Conservation (phyloP, 176 grass and related monocot genomes). For the Raddia guianensis region DNA sequence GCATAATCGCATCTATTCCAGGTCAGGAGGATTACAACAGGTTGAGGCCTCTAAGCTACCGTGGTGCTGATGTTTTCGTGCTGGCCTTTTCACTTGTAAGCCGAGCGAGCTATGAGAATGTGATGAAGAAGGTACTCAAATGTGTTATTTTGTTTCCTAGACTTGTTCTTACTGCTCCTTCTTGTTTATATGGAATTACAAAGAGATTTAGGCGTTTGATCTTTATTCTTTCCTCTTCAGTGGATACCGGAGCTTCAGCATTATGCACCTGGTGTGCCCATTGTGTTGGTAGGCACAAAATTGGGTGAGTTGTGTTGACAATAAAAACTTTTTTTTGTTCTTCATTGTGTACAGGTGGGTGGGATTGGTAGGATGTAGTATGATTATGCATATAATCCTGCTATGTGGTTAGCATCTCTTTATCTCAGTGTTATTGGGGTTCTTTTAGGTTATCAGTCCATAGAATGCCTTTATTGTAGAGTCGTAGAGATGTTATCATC, state of each 20-base stretch:
- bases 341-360: constrained; percentile 30
- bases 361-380: constrained; percentile 19
- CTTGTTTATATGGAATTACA: constrained; percentile 21
- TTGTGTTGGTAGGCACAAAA: constrained; percentile 98
- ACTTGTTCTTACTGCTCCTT: not conserved
- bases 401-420: constrained; percentile 43
- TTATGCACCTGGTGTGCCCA: constrained; percentile 89
- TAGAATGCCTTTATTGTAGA: constrained; percentile 2
- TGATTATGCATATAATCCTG: not conserved
- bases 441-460: constrained; percentile 27
- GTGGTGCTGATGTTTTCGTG: constrained; percentile 94
- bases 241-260: constrained; percentile 99
- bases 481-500: constrained; percentile 6
- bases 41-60: constrained; percentile 94
- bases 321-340: constrained; percentile 26
- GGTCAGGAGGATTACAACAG: constrained; percentile 99
- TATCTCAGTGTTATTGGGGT: constrained; percentile 38
- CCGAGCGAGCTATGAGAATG: constrained; percentile 98
- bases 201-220: constrained; percentile 5
- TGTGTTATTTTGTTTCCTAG: not conserved
- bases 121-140: constrained; percentile 84
- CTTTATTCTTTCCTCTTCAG: constrained; percentile 55
- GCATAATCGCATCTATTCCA: constrained; percentile 36
- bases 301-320: constrained; percentile 70
- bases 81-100: constrained; percentile 98